Base-by-base conservation (phyloP, 2,329 filamentous ascomycete species). In the Fusarium brachygibbosum region DNA sequence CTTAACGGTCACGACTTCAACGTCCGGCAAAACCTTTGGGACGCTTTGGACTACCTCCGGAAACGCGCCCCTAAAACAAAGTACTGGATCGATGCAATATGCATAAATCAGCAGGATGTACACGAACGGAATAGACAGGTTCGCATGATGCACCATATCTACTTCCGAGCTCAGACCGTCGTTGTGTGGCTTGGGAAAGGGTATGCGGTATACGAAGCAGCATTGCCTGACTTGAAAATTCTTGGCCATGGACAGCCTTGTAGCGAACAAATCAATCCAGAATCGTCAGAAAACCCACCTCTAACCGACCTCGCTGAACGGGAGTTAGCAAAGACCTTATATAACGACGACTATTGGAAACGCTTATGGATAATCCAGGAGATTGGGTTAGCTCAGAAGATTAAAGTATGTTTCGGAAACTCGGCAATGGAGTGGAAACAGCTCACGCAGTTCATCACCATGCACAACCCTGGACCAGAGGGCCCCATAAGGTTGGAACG, bases 241-340 rank as follows among this genome's bases (percentile, higher is more conserved):
- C 16, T 54, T 29, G 5, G 16, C 4, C 8, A 53, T 0, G 1
- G 5, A 1, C 3, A n/a, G 3, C 6, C 9, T 5, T 3, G 5
- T 1, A 28, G 16, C 7, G 14, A 5, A 16, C 1, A 3, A 5
- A 5, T 2, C 0, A 17, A 5, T 4, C 1, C 17, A 1, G n/a
- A 35, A 13, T 12, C 13, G 1, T 2, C 14, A 16, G 13, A 6
- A n/a, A 5, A 44, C 2, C n/a, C 1, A 5, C 1, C 9, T 0
- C 4, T 5, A n/a, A n/a, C 14, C 2, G 17, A 6, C 0, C 2
- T 14, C 1, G 6, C 11, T 11, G 14, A 19, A 23, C 23, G n/a
- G 1, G 21, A 5, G 2, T 23, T 54, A 2, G 55, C 37, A 5
- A 1, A 11, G 8, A n/a, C 19, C 1, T 7, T 58, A 11, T 54